A percentile compares a stretch with the other conserved stretches of the same genome.
Conservation (phyloP, 495 filamentous ascomycete genomes). For the Penicillium simplicissimum region DNA sequence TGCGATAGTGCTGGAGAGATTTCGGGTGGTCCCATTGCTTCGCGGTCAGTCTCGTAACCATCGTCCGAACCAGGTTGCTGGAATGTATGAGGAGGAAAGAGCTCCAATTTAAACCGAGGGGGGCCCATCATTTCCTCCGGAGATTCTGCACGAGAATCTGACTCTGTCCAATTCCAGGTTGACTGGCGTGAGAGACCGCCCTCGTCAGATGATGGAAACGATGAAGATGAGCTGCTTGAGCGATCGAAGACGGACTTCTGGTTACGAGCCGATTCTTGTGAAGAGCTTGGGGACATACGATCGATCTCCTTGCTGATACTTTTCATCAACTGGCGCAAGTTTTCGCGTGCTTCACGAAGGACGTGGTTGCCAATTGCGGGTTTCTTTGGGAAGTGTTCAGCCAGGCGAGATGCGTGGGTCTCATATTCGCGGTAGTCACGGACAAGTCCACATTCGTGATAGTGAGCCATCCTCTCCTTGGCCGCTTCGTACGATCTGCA, state of each 20-base stretch:
- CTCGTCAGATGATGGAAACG: constrained; percentile 42
- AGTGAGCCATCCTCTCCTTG: constrained; percentile 55
- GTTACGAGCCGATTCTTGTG: constrained; percentile 47
- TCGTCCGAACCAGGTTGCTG: constrained; percentile 34
- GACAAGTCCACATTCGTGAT: constrained; percentile 58
- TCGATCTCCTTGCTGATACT: constrained; percentile 61
- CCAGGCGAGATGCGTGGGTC: constrained; percentile 63
- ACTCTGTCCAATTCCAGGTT: constrained; percentile 38
- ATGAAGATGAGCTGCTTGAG: constrained; percentile 64
- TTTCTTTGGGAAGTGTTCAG: constrained; percentile 40
- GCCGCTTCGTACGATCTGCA: constrained; percentile 64
- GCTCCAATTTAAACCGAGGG: constrained; percentile 33
- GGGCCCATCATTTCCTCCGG: constrained; percentile 33
- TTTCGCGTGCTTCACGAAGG: constrained; percentile 43
- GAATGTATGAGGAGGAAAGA: constrained; percentile 43
- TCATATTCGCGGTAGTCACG: constrained; percentile 72
- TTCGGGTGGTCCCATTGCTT: constrained; percentile 23
- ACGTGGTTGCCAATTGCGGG: constrained; percentile 31
- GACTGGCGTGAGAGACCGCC: constrained; percentile 31
- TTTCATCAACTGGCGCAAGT: constrained; percentile 49
- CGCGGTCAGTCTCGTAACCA: constrained; percentile 49
- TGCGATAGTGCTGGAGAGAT: constrained; percentile 40
- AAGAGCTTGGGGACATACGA: constrained; percentile 51
- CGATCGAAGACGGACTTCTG: constrained; percentile 72
- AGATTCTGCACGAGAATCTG: constrained; percentile 35